These are phyloP conservation scores for Byssothecium circinans DNA, from an alignment of 2,329 filamentous ascomycete species.

Conservation along the genomic window DNA sequence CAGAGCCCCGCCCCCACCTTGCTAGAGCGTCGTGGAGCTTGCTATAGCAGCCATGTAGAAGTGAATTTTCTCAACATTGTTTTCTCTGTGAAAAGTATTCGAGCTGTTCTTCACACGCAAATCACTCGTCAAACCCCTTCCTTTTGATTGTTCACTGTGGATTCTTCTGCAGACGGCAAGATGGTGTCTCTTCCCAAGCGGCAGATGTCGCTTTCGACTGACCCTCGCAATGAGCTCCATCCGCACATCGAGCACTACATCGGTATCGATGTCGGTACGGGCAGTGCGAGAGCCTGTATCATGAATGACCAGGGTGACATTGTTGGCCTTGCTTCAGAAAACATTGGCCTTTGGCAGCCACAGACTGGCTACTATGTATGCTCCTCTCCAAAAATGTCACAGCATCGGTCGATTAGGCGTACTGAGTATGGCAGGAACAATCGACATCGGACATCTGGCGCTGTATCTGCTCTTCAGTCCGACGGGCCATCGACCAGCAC, in stretches of 20 bases:
- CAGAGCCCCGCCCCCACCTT: constrained; percentile 37
- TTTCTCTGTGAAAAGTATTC: constrained; percentile 1
- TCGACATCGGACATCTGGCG: constrained; percentile 96
- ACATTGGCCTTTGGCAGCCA: constrained; percentile 57
- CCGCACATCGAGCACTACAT: constrained; percentile 66
- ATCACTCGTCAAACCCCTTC: too few relatives aligned
- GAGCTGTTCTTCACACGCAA: background rate
- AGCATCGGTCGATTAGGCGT: background rate
- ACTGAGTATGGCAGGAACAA: constrained; percentile 70
- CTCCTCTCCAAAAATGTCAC: background rate
- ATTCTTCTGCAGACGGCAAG: constrained; percentile 2
- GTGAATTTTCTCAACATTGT: constrained; percentile 40
- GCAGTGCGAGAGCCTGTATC: constrained; percentile 91
- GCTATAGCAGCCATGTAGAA: too few relatives aligned
- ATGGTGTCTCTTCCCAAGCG: constrained; percentile 33
- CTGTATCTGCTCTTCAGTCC: constrained; percentile 87
- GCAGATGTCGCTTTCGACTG: constrained; percentile 49
- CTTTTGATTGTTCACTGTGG: too few relatives aligned
- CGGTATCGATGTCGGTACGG: constrained; percentile 94
- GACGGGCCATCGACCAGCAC: constrained; percentile 78
- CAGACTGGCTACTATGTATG: constrained; percentile 58
- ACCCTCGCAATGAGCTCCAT: constrained; percentile 59
- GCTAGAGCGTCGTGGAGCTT: constrained; percentile 30
- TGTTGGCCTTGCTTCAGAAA: constrained; percentile 58
- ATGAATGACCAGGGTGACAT: constrained; percentile 93